A percentile compares a stretch with the other conserved stretches of the same genome.
Conservation (phyloP, 129 eudicot species). For the Ambrosia trifida region DNA sequence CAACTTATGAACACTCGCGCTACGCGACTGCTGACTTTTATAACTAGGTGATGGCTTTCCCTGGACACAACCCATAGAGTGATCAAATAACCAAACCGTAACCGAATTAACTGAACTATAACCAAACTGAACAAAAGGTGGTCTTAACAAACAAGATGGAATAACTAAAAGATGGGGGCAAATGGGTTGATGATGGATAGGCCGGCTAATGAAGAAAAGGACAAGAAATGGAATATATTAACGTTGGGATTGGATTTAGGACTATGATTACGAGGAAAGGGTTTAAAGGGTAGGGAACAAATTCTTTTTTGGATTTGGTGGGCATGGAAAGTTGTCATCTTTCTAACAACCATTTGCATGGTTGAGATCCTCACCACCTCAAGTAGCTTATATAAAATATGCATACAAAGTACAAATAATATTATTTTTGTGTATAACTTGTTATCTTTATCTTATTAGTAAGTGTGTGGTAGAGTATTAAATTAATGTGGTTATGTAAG, state of each 20-base stretch:
- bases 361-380: conserved; percentile 20
- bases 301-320: conserved; percentile 32
- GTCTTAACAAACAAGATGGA: background rate
- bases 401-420: background rate
- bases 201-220: conserved; percentile 34
- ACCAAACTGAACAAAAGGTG: conserved; percentile 2
- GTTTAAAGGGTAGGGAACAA: conserved; percentile 32
- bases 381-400: background rate
- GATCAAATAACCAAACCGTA: background rate
- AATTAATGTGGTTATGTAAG: too few relatives aligned
- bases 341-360: conserved; percentile 16
- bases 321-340: conserved; percentile 27
- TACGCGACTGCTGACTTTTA: conserved; percentile 30
- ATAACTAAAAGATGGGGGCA: conserved; percentile 20
- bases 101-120: background rate
- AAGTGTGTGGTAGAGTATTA: too few relatives aligned
- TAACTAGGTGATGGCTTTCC: conserved; percentile 36
- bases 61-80: conserved; percentile 66
- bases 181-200: conserved; percentile 22
- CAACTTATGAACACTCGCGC: conserved; percentile 36
- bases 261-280: conserved; percentile 38
- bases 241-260: conserved; percentile 33
- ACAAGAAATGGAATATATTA: conserved; percentile 36
- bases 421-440: too few relatives aligned
- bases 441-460: too few relatives aligned